Conservation (phyloP, 768 basidiomycete species). For the Udeniomyces megalosporus region DNA sequence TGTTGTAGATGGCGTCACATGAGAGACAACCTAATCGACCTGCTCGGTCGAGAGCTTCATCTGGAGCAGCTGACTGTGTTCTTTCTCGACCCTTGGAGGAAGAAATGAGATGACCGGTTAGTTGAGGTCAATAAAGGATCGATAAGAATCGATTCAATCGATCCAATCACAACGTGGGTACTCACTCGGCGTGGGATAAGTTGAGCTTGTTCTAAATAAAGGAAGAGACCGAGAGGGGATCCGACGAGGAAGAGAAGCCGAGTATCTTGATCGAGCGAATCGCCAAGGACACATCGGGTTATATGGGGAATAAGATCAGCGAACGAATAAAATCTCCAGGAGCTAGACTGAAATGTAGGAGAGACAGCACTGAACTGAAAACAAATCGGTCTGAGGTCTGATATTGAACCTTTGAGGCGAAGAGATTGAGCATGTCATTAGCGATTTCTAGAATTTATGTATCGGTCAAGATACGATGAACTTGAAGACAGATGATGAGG, state of each 20-base stretch:
- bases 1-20: conserved; percentile 27
- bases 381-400: conserved; percentile 19
- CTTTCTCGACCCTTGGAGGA: background rate
- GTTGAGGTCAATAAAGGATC: background rate
- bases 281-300: no score
- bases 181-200: conserved; percentile 32
- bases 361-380: conserved; percentile 18
- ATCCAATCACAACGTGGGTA: background rate
- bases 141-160: background rate
- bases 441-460: no score
- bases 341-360: background rate
- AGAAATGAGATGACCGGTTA: no score
- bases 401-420: conserved; percentile 33
- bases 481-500: background rate
- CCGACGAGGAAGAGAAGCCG: conserved; percentile 29
- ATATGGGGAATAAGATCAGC: no score
- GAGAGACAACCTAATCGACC: conserved; percentile 35
- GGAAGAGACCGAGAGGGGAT: conserved; percentile 34
- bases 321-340: background rate
- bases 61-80: conserved; percentile 27
- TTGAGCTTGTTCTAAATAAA: conserved; percentile 34
- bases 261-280: no score
- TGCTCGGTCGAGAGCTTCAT: conserved; percentile 34
- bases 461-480: no score
- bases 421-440: no score